Conservation (phyloP, 768 basidiomycete genomes). For the Pleurotus pulmonarius region DNA sequence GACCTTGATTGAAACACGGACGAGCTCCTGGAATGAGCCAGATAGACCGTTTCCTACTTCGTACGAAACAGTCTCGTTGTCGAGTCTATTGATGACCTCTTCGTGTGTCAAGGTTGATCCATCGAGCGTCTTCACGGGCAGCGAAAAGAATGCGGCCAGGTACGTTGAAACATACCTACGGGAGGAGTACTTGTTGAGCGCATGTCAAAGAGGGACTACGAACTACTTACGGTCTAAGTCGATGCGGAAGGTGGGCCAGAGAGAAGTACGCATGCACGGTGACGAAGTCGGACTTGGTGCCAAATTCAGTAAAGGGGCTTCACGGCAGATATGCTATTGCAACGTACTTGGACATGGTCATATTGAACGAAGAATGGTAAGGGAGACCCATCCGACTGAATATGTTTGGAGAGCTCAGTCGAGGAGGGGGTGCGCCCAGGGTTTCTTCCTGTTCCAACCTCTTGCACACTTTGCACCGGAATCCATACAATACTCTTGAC, state of each 20-base stretch:
- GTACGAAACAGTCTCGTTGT: constrained; percentile 89
- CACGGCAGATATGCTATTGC: not conserved
- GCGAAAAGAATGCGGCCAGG: constrained; percentile 80
- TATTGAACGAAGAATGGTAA: constrained; percentile 92
- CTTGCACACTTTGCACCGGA: constrained; percentile 61
- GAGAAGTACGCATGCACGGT: constrained; percentile 79
- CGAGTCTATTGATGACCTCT: constrained; percentile 86
- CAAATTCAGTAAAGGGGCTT: constrained; percentile 4
- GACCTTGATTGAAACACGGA: constrained; percentile 81
- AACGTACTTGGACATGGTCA: constrained; percentile 79
- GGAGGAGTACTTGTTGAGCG: constrained; percentile 5
- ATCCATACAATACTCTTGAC: constrained; percentile 94
- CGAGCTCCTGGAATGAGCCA: constrained; percentile 65
- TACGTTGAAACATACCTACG: constrained; percentile 75
- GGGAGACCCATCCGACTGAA: constrained; percentile 62
- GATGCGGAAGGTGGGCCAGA: constrained; percentile 63
- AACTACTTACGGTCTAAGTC: constrained; percentile 66
- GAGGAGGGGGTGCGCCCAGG: constrained; percentile 19
- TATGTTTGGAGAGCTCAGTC: constrained; percentile 51
- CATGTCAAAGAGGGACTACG: not conserved
- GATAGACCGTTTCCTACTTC: constrained; percentile 65
- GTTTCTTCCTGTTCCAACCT: constrained; percentile 49
- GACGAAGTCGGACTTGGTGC: constrained; percentile 83
- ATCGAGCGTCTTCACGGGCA: constrained; percentile 69
- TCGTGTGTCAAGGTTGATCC: constrained; percentile 79